Base-by-base conservation (phyloP, 148 eudicot genomes). In the Drosera capensis region DNA sequence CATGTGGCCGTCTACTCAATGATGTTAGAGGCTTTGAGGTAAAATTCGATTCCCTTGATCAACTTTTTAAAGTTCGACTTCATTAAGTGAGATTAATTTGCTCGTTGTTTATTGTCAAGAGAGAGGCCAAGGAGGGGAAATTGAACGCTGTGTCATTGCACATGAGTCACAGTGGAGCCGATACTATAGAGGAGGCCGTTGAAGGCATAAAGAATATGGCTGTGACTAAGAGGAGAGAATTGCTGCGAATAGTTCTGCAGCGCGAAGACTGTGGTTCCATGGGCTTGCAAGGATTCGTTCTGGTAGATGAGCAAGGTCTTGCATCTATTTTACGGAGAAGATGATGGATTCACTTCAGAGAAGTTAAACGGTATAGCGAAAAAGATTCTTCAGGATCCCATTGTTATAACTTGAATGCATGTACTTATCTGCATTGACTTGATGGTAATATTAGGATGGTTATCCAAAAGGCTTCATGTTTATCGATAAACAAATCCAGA, bases 1-100 rank as follows among this genome's bases (percentile, higher is more conserved):
- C 76, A 48, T 69, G 68, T 14, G 97, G 95, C 15, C 95, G 93
- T 40, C 79, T 90, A 36, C 75, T 80, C 14, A 90, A 90, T 20
- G 97, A 90, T 43, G 48, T 71, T 57, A 73, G 55, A 26, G 60
- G 73, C 58, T 84, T 58, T 53, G 72, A 84, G 93, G 93, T 80
- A 62, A 14, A 12, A 14, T n/a, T n/a, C n/a, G n/a, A n/a, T n/a
- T 23, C 37, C 1, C 20, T 15, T n/a, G n/a, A n/a, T n/a, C n/a
- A n/a, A n/a, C n/a, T n/a, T n/a, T n/a, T n/a, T n/a, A n/a, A n/a
- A n/a, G n/a, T n/a, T n/a, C n/a, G n/a, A n/a, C n/a, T n/a, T n/a
- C n/a, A n/a, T n/a, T n/a, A n/a, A n/a, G n/a, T n/a, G n/a, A n/a
- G n/a, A n/a, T n/a, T n/a, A n/a, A n/a, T n/a, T n/a, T n/a, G n/a